Evolutionary conservation across 805 yeast genomes (phyloP).

Genomic region (Komagataella phaffii): DNA sequence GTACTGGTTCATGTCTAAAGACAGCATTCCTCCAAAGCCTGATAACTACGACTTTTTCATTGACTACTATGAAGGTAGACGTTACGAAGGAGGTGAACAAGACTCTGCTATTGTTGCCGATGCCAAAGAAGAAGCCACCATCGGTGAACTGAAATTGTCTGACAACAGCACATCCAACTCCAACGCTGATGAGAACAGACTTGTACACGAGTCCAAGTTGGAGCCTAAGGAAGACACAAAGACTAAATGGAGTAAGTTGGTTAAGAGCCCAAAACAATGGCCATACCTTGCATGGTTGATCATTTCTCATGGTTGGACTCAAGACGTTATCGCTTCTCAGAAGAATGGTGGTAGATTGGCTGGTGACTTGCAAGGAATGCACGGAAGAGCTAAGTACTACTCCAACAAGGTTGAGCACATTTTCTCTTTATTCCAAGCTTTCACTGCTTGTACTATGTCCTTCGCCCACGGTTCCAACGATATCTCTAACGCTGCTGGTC

Average conservation of each 20-base stretch:
- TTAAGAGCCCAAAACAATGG: slow-evolving; percentile 39
- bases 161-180: slow-evolving; percentile 1
- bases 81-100: slow-evolving; percentile 13
- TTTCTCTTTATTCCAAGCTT: slow-evolving; percentile 53
- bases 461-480: slow-evolving; percentile 79
- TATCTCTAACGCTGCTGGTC: slow-evolving; percentile 69
- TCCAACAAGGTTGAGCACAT: slow-evolving; percentile 59
- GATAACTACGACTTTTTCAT: slow-evolving; percentile 38
- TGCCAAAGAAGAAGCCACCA: slow-evolving; percentile 10
- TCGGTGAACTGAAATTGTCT: slow-evolving; percentile 6
- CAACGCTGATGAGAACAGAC: not conserved
- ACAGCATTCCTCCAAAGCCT: slow-evolving; percentile 55
- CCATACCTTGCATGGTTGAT: slow-evolving; percentile 34
- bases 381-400: slow-evolving; percentile 46
- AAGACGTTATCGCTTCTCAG: slow-evolving; percentile 46
- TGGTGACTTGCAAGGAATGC: slow-evolving; percentile 35
- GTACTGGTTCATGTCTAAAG: slow-evolving; percentile 37
- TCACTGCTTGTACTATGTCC: slow-evolving; percentile 70
- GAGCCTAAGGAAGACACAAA: slow-evolving; percentile 10
- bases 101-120: slow-evolving; percentile 1
- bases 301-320: slow-evolving; percentile 44
- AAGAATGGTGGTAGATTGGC: slow-evolving; percentile 23
- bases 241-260: slow-evolving; percentile 22
- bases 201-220: slow-evolving; percentile 8
- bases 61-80: slow-evolving; percentile 57